A percentile compares a stretch with the other conserved stretches of the same genome.
Conservation (phyloP, 371 early-diverging fungal species). For the Haplosporangium sp. region DNA sequence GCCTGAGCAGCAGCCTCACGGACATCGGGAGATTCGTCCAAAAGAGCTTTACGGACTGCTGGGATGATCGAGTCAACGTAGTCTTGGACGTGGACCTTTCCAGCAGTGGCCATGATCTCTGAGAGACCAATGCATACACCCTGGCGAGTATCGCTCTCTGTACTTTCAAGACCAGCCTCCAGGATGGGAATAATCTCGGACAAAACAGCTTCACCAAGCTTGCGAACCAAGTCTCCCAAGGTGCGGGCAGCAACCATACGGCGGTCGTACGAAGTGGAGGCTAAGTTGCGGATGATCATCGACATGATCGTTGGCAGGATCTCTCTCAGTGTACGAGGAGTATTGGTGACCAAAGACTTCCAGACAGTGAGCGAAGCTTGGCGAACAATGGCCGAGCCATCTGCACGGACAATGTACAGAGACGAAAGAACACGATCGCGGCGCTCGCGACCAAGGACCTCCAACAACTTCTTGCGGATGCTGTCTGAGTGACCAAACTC, state of each 20-base stretch:
- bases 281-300: conserved; percentile 84
- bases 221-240: conserved; percentile 94
- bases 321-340: conserved; percentile 96
- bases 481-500: conserved; percentile 68
- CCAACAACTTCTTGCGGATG: conserved; percentile 80
- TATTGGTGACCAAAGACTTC: conserved; percentile 95
- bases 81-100: conserved; percentile 83
- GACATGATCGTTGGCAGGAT: conserved; percentile 90
- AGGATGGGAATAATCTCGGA: conserved; percentile 90
- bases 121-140: conserved; percentile 94
- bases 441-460: conserved; percentile 88
- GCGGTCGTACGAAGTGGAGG: conserved; percentile 77
- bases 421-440: conserved; percentile 91
- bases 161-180: conserved; percentile 78
- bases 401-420: conserved; percentile 92
- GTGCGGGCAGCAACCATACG: conserved; percentile 90
- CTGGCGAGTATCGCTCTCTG: conserved; percentile 77
- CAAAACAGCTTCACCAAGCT: conserved; percentile 92
- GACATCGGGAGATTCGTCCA: conserved; percentile 83
- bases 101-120: conserved; percentile 90
- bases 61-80: conserved; percentile 87
- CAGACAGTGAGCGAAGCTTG: conserved; percentile 87
- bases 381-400: conserved; percentile 87
- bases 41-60: conserved; percentile 82
- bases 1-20: conserved; percentile 96